Evolutionary conservation across 2,329 filamentous ascomycete genomes (phyloP), one percentile per base, ranked within the genome.

Genomic region (Venturia effusa): DNA sequence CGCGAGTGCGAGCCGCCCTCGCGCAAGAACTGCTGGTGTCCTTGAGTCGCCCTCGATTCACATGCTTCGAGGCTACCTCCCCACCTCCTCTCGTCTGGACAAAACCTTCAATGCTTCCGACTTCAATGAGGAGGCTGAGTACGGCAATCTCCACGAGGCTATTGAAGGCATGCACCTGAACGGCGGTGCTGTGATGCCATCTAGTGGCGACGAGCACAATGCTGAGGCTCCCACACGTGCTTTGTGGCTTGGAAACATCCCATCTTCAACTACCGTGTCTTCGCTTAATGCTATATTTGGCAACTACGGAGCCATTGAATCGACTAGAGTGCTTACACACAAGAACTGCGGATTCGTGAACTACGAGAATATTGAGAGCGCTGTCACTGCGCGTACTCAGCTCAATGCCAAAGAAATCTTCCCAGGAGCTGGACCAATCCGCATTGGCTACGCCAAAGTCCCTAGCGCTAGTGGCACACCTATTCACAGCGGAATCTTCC

Each of bases 331-430:
- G 4, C 81, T 99, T 66, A 97, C 94, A 0, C 92, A 99, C 80
- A 99, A 99, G 82, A 97, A 96, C 76, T 99, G 94, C 73, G 94
- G 93, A 3, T 99, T 99, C 70, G 93, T 99, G 73, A 99, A 99
- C 76, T 99, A 96, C 71, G 92, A 97, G 76, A 88, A 85, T 65
- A 78, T 94, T 37, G 92, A 97, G 68, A 96, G 91, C 73, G 94
- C 94, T 64, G 87, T 97, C 45, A 87, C 90, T 66, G 94, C 94
- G 19, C 95, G 93, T 74, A 86, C 86, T 17, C 83, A 87, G 72
- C 87, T 96, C 76, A 97, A 97, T 71, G 92, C 92, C 70, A 97
- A 96, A 76, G 94, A 99, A 75, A 97, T 99, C 66, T 99, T 99
- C 79, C 94, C 94, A 10, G 94, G 94, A 64, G 92, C 92, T 65